Evolutionary conservation across 2,329 filamentous ascomycete genomes (phyloP), one percentile per base, ranked within the genome.

Genomic region (Fusarium sarcochroum): DNA sequence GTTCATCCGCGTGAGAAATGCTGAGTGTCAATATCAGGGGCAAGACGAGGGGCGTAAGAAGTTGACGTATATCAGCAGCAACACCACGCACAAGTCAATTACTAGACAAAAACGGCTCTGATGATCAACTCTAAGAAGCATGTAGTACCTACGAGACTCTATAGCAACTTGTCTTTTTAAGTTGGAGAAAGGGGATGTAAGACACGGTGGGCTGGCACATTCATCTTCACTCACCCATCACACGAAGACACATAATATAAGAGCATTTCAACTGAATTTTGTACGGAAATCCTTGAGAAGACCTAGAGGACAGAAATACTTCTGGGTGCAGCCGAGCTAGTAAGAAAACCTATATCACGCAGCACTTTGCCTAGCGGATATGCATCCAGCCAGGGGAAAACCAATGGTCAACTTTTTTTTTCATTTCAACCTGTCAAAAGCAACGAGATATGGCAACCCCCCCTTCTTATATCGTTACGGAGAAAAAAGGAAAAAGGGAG

Each of bases 351-450:
- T 61, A 42, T 58, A 69, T 58, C 66, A 66, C 44, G 58, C 60
- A 56, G 61, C 61, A 64, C 61, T 64, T 59, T 65, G 46, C 52
- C 61, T 46, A 53, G 34, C 46, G 49, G 66, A 70, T 37, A 63
- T 57, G 58, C 40, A 66, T 66, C 68, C 72, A 66, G 70, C 72
- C 73, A 67, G 69, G 55, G 41, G 38, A 59, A 62, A 67, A 76
- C 71, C 73, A 69, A 71, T 74, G 73, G 72, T 73, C 75, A 76
- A 76, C 69, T 73, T 74, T 73, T 75, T 64, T 64, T 64, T 64
- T 64, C 61, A 64, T 64, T 64, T 73, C 69, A 69, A 69, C 64
- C 68, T 75, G 74, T 76, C 73, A 76, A 76, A 77, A 76, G 75
- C 74, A 75, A 75, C 73, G 71, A 59, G 27, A 72, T 68, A 71